These are phyloP conservation scores for Paraurostyla sp. DNA, from an alignment of 73 alveolate species.

Conservation along the genomic window DNA sequence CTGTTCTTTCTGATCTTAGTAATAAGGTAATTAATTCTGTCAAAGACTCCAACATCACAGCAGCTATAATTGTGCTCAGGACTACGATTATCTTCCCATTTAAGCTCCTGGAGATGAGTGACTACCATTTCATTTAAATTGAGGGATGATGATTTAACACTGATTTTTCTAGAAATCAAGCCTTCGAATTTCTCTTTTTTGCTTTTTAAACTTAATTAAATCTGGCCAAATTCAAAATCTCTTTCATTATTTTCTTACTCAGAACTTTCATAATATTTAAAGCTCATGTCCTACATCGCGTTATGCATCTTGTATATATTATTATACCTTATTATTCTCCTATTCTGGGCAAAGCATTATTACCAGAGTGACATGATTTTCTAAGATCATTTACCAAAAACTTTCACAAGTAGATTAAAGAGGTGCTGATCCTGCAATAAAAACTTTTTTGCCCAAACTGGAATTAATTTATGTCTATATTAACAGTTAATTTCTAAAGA, in stretches of 20 bases:
- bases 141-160: background rate
- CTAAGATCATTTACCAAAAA: conserved; percentile 77
- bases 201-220: background rate
- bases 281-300: conserved; percentile 15
- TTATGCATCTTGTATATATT: background rate
- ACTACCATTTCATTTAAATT: conserved; percentile 3
- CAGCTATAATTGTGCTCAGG: background rate
- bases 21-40: conserved; percentile 14
- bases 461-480: conserved; percentile 52
- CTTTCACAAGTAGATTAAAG: conserved; percentile 36
- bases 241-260: conserved; percentile 31
- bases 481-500: too few species aligned
- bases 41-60: conserved; percentile 14
- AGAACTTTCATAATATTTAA: conserved; percentile 14
- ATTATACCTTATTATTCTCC: conserved; percentile 4
- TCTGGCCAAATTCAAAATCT: conserved; percentile 36
- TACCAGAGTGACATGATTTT: conserved; percentile 33
- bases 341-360: conserved; percentile 52
- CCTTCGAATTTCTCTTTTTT: conserved; percentile 33
- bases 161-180: background rate
- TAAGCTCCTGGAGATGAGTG: conserved; percentile 24
- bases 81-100: conserved; percentile 63
- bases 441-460: conserved; percentile 52
- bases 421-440: conserved; percentile 82
- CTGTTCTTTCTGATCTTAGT: conserved; percentile 18